Evolutionary conservation across 176 grass and related monocot genomes (phyloP).

Genomic region (Musa schizocarpa): DNA sequence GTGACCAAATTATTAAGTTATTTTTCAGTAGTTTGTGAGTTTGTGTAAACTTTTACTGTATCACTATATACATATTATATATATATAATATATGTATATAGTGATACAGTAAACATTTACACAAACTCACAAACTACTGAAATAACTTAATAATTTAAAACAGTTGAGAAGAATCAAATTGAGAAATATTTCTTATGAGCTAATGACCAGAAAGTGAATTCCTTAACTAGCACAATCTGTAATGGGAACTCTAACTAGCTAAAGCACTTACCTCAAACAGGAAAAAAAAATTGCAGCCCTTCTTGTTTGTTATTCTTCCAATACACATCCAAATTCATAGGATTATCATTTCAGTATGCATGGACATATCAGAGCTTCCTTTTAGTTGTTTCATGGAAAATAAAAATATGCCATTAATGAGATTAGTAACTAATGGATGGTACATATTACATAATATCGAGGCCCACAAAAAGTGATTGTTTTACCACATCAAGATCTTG

Average conservation of each 20-base stretch:
- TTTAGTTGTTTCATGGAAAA: background rate
- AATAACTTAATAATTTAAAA: too few relatives aligned
- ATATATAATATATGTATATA: too few relatives aligned
- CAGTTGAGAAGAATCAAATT: background rate
- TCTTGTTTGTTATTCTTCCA: background rate
- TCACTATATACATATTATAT: too few relatives aligned
- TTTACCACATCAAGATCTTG: background rate
- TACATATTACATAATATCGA: background rate
- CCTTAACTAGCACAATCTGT: background rate
- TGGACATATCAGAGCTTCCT: background rate
- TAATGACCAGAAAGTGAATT: background rate
- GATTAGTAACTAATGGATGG: background rate
- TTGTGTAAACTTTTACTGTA: too few relatives aligned
- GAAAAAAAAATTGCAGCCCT: background rate
- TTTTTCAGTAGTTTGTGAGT: too few relatives aligned
- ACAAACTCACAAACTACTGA: too few relatives aligned
- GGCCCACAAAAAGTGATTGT: background rate
- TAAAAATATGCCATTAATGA: background rate
- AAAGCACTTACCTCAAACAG: background rate
- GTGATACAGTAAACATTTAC: too few relatives aligned
- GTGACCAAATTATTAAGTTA: background rate
- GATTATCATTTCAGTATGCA: background rate
- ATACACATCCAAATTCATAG: background rate
- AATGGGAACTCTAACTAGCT: background rate
- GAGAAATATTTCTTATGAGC: background rate